Base-by-base conservation (phyloP, 352 stramenopile genomes). In the Phytopythium boreale region DNA sequence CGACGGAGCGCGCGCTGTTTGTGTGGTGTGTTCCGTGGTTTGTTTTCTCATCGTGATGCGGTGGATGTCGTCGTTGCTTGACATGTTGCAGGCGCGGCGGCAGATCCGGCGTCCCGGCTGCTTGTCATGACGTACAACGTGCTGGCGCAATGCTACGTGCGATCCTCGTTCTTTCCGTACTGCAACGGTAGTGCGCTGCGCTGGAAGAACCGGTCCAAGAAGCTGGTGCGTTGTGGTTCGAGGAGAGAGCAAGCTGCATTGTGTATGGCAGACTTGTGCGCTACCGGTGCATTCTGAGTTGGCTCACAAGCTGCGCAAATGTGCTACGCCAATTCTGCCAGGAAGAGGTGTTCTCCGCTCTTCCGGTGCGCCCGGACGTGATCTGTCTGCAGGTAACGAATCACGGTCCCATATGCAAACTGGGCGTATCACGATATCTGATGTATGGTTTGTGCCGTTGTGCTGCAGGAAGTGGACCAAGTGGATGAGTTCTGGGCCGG, bases 121-220 rank as follows among this genome's bases (percentile, higher is more conserved):
- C 56, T 69, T 2, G 80, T 95, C n/a, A 93, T 95, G 85, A 93
- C 84, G 66, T 95, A 93, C 71, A 95, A 95, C 58, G 87, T 93
- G 52, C 70, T 95, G 36, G 87, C 87, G 36, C 87, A 95, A 63
- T 87, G 75, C 68, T 95, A 93, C 66, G 76, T 93, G 55, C 75
- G 79, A 44, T 95, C 87, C 36, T 81, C 56, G 39, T 92, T 79
- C 72, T 95, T 95, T 62, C 87, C 87, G 47, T 93, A 95, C 63
- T 95, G 87, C 73, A 74, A 77, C 22, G 64, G 76, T 15, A 75
- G 70, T 26, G 67, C 75, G 51, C 60, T 95, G 55, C 71, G 74
- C 5, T 95, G 87, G 87, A 93, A 92, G 71, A 86, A 80, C 52
- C 66, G 87, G 11, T 90, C 80, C 19, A 81, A 82, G 51, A 67